These are phyloP conservation scores for Pseudozyma sp. DNA, from an alignment of 1,284 basidiomycete species.

Conservation along the genomic window DNA sequence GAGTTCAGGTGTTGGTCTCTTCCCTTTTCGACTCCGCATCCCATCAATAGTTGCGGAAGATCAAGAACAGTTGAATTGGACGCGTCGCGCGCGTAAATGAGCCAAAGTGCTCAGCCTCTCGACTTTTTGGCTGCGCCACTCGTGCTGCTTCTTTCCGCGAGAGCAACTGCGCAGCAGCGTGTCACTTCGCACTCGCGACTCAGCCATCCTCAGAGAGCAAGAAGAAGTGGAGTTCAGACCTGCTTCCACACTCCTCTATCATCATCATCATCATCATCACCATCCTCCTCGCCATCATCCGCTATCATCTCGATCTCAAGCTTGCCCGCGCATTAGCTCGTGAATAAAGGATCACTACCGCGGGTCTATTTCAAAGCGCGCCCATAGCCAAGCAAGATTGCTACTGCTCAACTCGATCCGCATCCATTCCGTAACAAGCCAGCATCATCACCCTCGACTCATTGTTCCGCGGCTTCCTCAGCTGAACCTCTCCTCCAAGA, in stretches of 20 bases:
- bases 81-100: constrained; percentile 54
- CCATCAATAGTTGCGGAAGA: background rate
- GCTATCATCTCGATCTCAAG: background rate
- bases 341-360: no score
- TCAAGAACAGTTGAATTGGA: background rate
- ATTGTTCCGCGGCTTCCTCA: background rate
- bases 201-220: constrained; percentile 19
- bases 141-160: background rate
- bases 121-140: constrained; percentile 16
- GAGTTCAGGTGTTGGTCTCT: constrained; percentile 44
- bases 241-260: background rate
- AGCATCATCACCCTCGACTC: background rate
- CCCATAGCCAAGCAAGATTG: no score
- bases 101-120: constrained; percentile 20
- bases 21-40: constrained; percentile 1
- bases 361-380: no score
- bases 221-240: constrained; percentile 29
- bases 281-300: background rate
- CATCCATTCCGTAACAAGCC: background rate
- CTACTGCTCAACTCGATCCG: no score
- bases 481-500: constrained; percentile 3
- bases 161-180: constrained; percentile 21
- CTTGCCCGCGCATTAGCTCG: no score
- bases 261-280: constrained; percentile 3
- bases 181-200: constrained; percentile 38